phyloP scores from a whole-genome alignment of 2,329 filamentous ascomycete genomes.

The Xylaria polymorpha region DNA sequence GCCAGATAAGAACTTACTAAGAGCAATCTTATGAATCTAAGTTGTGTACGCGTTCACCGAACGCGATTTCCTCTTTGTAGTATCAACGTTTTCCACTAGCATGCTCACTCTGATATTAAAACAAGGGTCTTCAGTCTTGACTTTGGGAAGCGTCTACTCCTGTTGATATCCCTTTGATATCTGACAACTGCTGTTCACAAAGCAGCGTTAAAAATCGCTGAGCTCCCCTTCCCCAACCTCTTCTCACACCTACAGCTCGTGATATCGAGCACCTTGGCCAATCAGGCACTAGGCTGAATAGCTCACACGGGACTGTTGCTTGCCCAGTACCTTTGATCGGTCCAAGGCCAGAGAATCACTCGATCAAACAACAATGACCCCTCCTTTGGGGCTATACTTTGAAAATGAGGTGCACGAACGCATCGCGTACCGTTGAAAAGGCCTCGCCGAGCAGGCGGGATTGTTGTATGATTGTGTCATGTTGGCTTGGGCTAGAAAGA shows the following conservation, averaged over 20 bases:
- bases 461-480: constrained; percentile 40
- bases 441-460: constrained; percentile 39
- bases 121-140: constrained; percentile 10
- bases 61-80: constrained; percentile 20
- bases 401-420: constrained; percentile 33
- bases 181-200: neutral
- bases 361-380: constrained; percentile 59
- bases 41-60: constrained; percentile 12
- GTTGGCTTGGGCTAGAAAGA: constrained; percentile 37
- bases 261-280: constrained; percentile 28
- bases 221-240: constrained; percentile 3
- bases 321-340: constrained; percentile 39
- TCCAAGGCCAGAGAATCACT: constrained; percentile 43
- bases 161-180: constrained; percentile 18
- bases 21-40: constrained; percentile 14
- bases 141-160: neutral
- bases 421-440: constrained; percentile 41
- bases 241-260: constrained; percentile 5
- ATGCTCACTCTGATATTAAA: constrained; percentile 22
- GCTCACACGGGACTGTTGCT: constrained; percentile 29
- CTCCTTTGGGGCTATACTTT: constrained; percentile 63
- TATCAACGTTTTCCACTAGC: constrained; percentile 21
- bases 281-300: constrained; percentile 30
- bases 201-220: constrained; percentile 1
- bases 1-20: constrained; percentile 13